Evolutionary conservation across 2,329 filamentous ascomycete genomes (phyloP).

Genomic region (Phyllosticta paracitricarpa): DNA sequence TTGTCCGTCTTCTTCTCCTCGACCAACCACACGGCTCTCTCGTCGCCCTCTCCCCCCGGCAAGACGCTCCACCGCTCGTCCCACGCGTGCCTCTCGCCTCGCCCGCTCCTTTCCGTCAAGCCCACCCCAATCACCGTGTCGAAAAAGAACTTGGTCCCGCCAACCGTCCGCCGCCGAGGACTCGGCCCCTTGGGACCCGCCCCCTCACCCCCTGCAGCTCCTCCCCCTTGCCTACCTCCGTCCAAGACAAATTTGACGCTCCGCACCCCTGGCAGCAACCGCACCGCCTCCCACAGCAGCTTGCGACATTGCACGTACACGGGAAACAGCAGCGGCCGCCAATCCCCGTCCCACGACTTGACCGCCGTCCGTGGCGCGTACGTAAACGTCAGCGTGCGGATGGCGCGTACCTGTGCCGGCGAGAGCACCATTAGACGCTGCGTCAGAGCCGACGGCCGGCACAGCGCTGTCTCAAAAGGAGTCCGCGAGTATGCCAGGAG

Average conservation of each 20-base stretch:
- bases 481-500: slow-evolving; percentile 10
- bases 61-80: slow-evolving; percentile 7
- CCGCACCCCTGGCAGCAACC: slow-evolving; percentile 9
- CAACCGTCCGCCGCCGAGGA: slow-evolving; percentile 1
- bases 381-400: slow-evolving; percentile 5
- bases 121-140: slow-evolving; percentile 8
- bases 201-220: background rate
- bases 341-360: slow-evolving; percentile 6
- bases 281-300: slow-evolving; percentile 9
- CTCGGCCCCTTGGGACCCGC: background rate
- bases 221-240: background rate
- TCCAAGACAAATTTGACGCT: slow-evolving; percentile 4
- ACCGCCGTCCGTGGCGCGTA: background rate
- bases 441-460: slow-evolving; percentile 3
- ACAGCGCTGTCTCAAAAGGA: slow-evolving; percentile 7
- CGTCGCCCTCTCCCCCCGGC: slow-evolving; percentile 2
- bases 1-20: background rate
- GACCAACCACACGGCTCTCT: slow-evolving; percentile 7
- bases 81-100: slow-evolving; percentile 7
- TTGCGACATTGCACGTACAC: slow-evolving; percentile 10
- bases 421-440: slow-evolving; percentile 6
- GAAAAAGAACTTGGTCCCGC: slow-evolving; percentile 8
- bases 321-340: slow-evolving; percentile 9
- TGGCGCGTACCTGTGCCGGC: slow-evolving; percentile 2
- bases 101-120: background rate